Evolutionary conservation across 768 basidiomycete genomes (phyloP), one percentile per base, ranked within the genome.

Genomic region (Podaxis sp.): DNA sequence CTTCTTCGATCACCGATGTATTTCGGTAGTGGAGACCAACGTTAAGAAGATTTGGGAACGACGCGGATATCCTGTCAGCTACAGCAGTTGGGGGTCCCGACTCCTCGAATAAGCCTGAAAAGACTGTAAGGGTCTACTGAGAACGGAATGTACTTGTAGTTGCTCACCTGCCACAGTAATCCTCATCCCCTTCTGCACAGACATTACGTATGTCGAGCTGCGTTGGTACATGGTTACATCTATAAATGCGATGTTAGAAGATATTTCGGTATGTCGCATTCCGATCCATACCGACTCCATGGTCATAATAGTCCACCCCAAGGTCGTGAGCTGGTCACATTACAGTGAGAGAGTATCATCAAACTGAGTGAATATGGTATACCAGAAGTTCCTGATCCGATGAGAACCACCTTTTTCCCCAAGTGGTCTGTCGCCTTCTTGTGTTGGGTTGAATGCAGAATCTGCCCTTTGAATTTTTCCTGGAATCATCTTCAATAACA

Each of bases 351-450:
- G 40, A 37, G 17, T 33, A 33, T 8, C 2, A 8, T 10, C 4
- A 5, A 8, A 46, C 4, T 10, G 20, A 3, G 13, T 36, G 38
- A 37, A 24, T 33, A 11, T 4, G 26, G 57, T 15, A 67, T 17
- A 82, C 82, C 82, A 30, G 85, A 86, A 56, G 83, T 87, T 48
- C 85, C 84, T n/a, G 88, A 82, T 13, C 89, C 88, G 2, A 91
- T 76, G n/a, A 90, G 77, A 1, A 89, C 76, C 4, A 83, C 87
- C 66, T 84, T 88, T 76, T 89, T 89, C 6, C 87, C 87, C 5
- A 73, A 62, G 66, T 83, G 81, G 36, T 81, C 82, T 1, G 72
- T 64, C 0, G 84, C 84, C 4, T 75, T 74, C 22, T 77, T 81
- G 70, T 84, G 84, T 20, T 78, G 64, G 1, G 76, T 75, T 0